Base-by-base conservation (phyloP, 148 eudicot genomes). In the Linanthus parryae region DNA sequence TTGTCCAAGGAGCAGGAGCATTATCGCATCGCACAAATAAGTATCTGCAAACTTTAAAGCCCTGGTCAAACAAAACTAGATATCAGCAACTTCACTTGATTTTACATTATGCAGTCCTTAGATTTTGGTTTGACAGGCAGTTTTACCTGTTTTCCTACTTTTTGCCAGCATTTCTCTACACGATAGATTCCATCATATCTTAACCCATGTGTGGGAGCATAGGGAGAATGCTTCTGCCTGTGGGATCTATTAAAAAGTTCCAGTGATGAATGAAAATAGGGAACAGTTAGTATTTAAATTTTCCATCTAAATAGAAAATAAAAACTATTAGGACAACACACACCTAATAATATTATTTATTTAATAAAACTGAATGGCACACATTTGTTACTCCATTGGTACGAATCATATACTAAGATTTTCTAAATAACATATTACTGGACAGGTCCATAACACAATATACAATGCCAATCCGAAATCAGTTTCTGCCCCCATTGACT, bases 1-100 rank as follows among this genome's bases (percentile, higher is more conserved):
- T 83, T 12, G 91, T 75, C 95, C 95, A 87, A 37, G 95, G 96
- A 33, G 96, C 96, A 69, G 96, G 96, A 44, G 72, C 78, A 71
- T 87, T 83, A 65, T 87, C 96, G 56, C 95, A 87, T 59, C 95
- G 68, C 27, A 87, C 80, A 58, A 87, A 83, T 20, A 87, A 44
- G 58, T 83, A 87, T 40, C 91, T 80, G 59, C 95, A 87, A 21
- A 87, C 81, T 56, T 53, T 38, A 36, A 25, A 71, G 12, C 83
- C 75, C 95, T 87, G 27, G 24, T 30, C 43, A 8, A 58, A 14
- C 50, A 69, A 74, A 40, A 8, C 25, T 22, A 37, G 19, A 7
- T 46, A 38, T 5, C 20, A 56, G 44, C 24, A 53, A 59, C 38
- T 40, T 34, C 31, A 3, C 4, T 23, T 20, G 29, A 14, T 38